Conservation (phyloP, 345 rosid species). For the Theobroma cacao region DNA sequence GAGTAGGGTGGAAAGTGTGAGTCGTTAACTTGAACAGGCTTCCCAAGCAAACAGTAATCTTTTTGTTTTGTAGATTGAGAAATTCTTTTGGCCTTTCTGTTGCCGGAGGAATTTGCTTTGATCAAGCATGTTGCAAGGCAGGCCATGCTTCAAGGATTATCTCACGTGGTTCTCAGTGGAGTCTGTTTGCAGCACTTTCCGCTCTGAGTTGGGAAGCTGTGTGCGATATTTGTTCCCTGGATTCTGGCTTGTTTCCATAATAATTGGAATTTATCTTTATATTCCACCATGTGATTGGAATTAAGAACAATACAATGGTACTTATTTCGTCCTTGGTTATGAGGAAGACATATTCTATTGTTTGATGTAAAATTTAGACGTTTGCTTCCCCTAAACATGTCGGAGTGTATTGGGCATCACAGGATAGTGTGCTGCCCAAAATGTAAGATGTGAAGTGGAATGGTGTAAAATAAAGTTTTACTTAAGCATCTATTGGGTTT, state of each 20-base stretch:
- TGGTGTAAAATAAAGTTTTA: background rate
- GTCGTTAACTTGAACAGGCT: background rate
- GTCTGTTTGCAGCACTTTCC: background rate
- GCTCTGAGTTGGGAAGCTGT: background rate
- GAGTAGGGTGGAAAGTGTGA: background rate
- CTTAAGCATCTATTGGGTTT: background rate
- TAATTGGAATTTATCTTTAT: background rate
- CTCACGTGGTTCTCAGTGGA: background rate
- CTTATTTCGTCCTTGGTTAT: background rate
- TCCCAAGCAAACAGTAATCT: background rate
- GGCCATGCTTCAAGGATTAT: background rate
- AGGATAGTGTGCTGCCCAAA: background rate
- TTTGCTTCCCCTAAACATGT: background rate
- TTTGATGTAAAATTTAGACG: constrained; percentile 2
- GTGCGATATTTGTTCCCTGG: background rate
- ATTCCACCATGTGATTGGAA: background rate
- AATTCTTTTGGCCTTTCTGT: background rate
- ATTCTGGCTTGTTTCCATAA: background rate
- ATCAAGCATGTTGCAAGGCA: background rate
- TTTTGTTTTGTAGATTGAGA: background rate
- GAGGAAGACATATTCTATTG: background rate
- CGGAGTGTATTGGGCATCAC: background rate
- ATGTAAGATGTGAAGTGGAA: background rate
- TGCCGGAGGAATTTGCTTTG: background rate
- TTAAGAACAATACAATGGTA: background rate